Conservation (phyloP, 768 basidiomycete genomes). For the Grammothele lineata region DNA sequence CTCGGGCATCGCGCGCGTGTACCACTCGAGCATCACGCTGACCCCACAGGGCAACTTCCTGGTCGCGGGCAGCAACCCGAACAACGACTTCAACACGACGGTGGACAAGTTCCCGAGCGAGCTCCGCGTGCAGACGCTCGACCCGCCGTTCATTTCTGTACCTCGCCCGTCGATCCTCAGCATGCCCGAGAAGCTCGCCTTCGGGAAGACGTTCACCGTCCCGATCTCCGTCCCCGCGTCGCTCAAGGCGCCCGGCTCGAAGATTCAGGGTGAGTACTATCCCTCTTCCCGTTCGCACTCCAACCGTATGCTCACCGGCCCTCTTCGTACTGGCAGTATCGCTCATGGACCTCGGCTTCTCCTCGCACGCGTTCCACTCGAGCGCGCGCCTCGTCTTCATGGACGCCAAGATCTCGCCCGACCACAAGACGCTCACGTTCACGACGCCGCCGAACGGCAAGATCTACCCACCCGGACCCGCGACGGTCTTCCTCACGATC, state of each 20-base stretch:
- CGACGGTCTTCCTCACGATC: slow-evolving; percentile 62
- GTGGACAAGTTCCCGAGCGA: slow-evolving; percentile 68
- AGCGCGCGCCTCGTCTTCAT: slow-evolving; percentile 77
- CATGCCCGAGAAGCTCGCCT: slow-evolving; percentile 35
- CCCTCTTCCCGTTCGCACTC: neutral
- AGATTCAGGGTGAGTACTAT: slow-evolving; percentile 43
- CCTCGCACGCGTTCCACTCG: slow-evolving; percentile 73
- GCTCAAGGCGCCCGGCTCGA: slow-evolving; percentile 24
- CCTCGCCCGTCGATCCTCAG: slow-evolving; percentile 49
- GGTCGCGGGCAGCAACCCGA: slow-evolving; percentile 83
- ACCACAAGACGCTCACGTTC: slow-evolving; percentile 48
- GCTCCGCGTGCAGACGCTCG: slow-evolving; percentile 83
- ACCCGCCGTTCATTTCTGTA: slow-evolving; percentile 76
- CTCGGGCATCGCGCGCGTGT: slow-evolving; percentile 70
- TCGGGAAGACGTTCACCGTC: slow-evolving; percentile 45
- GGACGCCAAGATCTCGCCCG: slow-evolving; percentile 37
- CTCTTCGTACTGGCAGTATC: slow-evolving; percentile 52
- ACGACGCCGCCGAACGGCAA: slow-evolving; percentile 57
- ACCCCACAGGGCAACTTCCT: slow-evolving; percentile 69
- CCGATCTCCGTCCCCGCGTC: slow-evolving; percentile 35
- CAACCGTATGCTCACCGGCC: too few relatives aligned
- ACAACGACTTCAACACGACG: slow-evolving; percentile 49
- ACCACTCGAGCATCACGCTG: slow-evolving; percentile 78
- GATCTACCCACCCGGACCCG: slow-evolving; percentile 80
- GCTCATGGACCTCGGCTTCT: slow-evolving; percentile 76